phyloP scores from a whole-genome alignment of 2,329 filamentous ascomycete species.

The Aureobasidium subglaciale region DNA sequence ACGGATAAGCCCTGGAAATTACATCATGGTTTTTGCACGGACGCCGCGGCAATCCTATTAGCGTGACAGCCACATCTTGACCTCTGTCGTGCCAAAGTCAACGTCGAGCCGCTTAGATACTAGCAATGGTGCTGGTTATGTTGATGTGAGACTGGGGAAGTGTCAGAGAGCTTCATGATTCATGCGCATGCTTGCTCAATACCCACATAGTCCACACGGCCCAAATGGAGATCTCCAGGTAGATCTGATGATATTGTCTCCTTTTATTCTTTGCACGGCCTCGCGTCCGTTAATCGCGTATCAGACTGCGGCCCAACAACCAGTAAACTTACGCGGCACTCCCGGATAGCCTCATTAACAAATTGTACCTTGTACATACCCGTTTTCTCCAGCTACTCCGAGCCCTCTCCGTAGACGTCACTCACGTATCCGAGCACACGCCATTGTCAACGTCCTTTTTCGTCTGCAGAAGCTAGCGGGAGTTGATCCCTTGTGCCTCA shows the following conservation, averaged over 20 bases:
- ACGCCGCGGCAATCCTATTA: background rate
- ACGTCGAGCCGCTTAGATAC: background rate
- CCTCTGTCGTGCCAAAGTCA: background rate
- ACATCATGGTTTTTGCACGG: background rate
- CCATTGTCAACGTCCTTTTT: conserved; percentile 1
- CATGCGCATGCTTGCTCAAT: background rate
- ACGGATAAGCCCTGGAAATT: background rate
- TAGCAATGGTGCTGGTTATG: background rate
- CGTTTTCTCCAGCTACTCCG: conserved; percentile 6
- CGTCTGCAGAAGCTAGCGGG: background rate
- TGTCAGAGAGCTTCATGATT: background rate
- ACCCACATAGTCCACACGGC: background rate
- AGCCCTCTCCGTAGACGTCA: conserved; percentile 10
- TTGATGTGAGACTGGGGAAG: background rate
- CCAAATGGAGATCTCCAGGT: background rate
- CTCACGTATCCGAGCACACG: background rate
- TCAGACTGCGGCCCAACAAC: conserved; percentile 4
- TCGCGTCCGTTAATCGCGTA: background rate
- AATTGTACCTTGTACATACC: background rate
- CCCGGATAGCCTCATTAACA: conserved; percentile 6
- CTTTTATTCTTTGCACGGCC: conserved; percentile 4
- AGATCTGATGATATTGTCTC: background rate
- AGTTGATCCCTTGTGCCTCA: background rate
- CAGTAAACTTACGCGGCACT: conserved; percentile 12
- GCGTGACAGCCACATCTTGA: conserved; percentile 5